phyloP scores from a whole-genome alignment of 2,329 filamentous ascomycete species.

The Thelonectria discophora region DNA sequence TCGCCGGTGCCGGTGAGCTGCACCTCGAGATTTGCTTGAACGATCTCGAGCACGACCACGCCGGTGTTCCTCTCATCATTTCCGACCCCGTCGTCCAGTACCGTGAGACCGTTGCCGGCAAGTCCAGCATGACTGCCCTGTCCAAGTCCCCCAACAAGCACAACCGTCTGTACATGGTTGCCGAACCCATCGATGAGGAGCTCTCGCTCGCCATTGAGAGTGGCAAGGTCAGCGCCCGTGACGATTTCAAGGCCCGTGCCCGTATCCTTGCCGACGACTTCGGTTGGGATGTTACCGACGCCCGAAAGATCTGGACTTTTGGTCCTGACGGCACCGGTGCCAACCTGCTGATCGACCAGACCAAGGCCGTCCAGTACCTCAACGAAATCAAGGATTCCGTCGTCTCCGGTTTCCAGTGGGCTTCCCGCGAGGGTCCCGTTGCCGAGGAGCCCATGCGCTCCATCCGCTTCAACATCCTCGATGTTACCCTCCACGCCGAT shows the following conservation, averaged over 20 bases:
- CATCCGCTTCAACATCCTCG: conserved; percentile 97
- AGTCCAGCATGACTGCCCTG: conserved; percentile 93
- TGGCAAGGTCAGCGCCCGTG: conserved; percentile 92
- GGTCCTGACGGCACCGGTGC: conserved; percentile 96
- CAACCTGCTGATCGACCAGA: conserved; percentile 99
- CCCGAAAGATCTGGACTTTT: conserved; percentile 99
- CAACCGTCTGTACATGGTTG: conserved; percentile 99
- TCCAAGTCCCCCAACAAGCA: conserved; percentile 99
- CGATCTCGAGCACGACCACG: conserved; percentile 99
- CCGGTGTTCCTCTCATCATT: conserved; percentile 95
- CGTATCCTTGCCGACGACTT: conserved; percentile 95
- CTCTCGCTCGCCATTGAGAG: conserved; percentile 88
- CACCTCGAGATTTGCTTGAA: conserved; percentile 99
- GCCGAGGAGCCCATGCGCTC: conserved; percentile 98
- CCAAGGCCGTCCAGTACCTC: conserved; percentile 99
- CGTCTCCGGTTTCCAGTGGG: conserved; percentile 99
- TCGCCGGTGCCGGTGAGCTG: conserved; percentile 98
- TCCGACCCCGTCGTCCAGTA: conserved; percentile 98
- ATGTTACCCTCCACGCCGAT: conserved; percentile 99
- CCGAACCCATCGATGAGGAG: conserved; percentile 91
- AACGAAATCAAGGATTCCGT: conserved; percentile 99
- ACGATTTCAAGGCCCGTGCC: conserved; percentile 98
- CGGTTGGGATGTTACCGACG: conserved; percentile 99
- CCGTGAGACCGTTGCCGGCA: conserved; percentile 89
- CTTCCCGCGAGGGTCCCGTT: conserved; percentile 94